A percentile compares a stretch with the other conserved stretches of the same genome.
Conservation (phyloP, 371 early-diverging fungal genomes). For the Apophysomyces elegans region DNA sequence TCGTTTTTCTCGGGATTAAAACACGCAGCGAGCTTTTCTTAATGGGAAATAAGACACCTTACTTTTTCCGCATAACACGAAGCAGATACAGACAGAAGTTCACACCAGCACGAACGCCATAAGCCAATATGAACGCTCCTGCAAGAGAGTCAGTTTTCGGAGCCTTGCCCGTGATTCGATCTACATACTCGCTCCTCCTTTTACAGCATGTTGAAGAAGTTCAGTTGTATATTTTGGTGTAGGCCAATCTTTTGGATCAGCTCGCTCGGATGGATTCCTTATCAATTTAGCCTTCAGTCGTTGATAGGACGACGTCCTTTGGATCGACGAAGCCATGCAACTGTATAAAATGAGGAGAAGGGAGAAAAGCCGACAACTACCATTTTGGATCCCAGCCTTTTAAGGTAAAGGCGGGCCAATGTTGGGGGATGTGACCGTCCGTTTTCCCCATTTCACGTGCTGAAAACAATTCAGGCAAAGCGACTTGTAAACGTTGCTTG, state of each 20-base stretch:
- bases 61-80: conserved; percentile 52
- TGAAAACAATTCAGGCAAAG: conserved; percentile 4
- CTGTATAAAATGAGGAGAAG: neutral
- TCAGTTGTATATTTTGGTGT: conserved; percentile 38
- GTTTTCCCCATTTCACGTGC: conserved; percentile 7
- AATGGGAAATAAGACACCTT: conserved; percentile 6
- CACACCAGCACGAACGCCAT: conserved; percentile 53
- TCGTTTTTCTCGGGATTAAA: conserved; percentile 6
- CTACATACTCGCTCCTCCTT: conserved; percentile 51
- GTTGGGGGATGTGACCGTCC: neutral
- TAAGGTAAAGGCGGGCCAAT: neutral
- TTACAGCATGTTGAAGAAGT: conserved; percentile 47
- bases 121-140: conserved; percentile 56
- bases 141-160: conserved; percentile 3
- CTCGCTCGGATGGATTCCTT: conserved; percentile 39
- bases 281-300: conserved; percentile 42
- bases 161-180: neutral
- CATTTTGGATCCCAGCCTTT: conserved; percentile 1
- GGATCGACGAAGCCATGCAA: neutral
- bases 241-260: conserved; percentile 42
- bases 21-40: neutral
- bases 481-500: neutral
- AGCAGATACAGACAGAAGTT: conserved; percentile 53
- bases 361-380: conserved; percentile 1
- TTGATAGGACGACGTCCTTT: conserved; percentile 39